Percentiles rank a stretch among this genome's conserved stretches.
These are phyloP conservation scores for Dactylellina leptospora DNA, from an alignment of 2,329 filamentous ascomycete genomes.

Conservation along the genomic window DNA sequence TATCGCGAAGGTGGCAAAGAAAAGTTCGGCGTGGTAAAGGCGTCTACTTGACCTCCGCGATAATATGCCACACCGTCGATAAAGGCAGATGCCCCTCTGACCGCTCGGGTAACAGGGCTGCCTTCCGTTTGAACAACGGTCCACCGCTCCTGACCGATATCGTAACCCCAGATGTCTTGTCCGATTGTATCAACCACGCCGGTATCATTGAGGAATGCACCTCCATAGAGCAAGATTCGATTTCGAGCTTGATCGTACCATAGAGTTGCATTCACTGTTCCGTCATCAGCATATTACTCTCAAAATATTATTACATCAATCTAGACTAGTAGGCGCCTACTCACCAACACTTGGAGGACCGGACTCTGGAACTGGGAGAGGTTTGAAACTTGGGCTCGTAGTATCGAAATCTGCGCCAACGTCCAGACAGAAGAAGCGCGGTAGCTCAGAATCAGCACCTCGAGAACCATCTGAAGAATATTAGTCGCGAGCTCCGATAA, in stretches of 20 bases:
- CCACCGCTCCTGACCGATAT: slow-evolving; percentile 41
- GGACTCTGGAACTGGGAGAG: background rate
- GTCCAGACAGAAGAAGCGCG: slow-evolving; percentile 35
- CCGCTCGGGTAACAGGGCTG: slow-evolving; percentile 14
- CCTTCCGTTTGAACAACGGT: slow-evolving; percentile 13
- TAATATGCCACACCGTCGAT: slow-evolving; percentile 39
- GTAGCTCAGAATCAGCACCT: background rate
- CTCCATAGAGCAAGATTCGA: slow-evolving; percentile 40
- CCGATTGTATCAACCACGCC: slow-evolving; percentile 34
- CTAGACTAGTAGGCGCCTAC: background rate
- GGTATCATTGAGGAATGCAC: slow-evolving; percentile 27
- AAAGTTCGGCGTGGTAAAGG: slow-evolving; percentile 38
- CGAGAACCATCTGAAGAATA: background rate
- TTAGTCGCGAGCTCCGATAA: background rate
- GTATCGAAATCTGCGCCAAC: slow-evolving; percentile 15
- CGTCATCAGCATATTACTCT: too few species aligned
- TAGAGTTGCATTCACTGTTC: slow-evolving; percentile 38
- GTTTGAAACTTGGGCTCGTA: slow-evolving; percentile 1
- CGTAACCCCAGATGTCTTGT: slow-evolving; percentile 37
- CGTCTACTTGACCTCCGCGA: slow-evolving; percentile 34
- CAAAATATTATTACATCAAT: too few species aligned
- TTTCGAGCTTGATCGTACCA: slow-evolving; percentile 29
- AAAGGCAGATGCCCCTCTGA: slow-evolving; percentile 25
- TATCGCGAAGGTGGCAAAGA: slow-evolving; percentile 15
- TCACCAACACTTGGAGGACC: slow-evolving; percentile 38